phyloP scores from a whole-genome alignment of 2,329 filamentous ascomycete genomes.

The Penicillium sp. region DNA sequence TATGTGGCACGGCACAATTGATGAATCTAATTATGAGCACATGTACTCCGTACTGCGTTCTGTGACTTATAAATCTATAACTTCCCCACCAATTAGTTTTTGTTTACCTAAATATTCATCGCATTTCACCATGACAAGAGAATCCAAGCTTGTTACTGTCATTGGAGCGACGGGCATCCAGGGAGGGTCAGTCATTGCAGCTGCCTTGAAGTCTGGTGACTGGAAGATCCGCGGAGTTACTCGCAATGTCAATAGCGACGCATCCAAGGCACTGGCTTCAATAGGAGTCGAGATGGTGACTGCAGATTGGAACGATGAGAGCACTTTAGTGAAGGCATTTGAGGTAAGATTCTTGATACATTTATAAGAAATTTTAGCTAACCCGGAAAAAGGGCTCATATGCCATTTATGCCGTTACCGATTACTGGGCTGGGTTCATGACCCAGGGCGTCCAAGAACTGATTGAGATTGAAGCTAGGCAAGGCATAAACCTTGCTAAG shows the following conservation, averaged over 20 bases:
- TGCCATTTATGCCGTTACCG: conserved; percentile 42
- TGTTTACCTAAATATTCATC: neutral
- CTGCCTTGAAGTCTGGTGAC: neutral
- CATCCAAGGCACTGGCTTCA: neutral
- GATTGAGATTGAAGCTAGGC: conserved; percentile 40
- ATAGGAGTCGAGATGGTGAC: conserved; percentile 6
- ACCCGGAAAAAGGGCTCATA: neutral
- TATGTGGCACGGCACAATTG: neutral
- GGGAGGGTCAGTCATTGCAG: conserved; percentile 4
- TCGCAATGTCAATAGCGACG: neutral
- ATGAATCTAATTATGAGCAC: neutral
- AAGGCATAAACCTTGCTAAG: conserved; percentile 46
- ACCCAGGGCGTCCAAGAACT: conserved; percentile 31
- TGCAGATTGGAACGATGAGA: conserved; percentile 2
- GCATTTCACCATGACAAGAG: neutral
- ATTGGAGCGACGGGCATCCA: conserved; percentile 7
- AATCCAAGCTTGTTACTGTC: neutral
- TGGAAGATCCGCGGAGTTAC: conserved; percentile 9
- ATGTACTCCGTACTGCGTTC: too few species aligned
- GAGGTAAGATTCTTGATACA: neutral
- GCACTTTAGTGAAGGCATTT: conserved; percentile 7
- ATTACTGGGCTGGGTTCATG: conserved; percentile 44
- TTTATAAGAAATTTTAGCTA: neutral
- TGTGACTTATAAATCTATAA: neutral
- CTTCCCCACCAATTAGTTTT: too few species aligned